phyloP scores from a whole-genome alignment of 805 yeast genomes.

The Clavispora vitiphila region DNA sequence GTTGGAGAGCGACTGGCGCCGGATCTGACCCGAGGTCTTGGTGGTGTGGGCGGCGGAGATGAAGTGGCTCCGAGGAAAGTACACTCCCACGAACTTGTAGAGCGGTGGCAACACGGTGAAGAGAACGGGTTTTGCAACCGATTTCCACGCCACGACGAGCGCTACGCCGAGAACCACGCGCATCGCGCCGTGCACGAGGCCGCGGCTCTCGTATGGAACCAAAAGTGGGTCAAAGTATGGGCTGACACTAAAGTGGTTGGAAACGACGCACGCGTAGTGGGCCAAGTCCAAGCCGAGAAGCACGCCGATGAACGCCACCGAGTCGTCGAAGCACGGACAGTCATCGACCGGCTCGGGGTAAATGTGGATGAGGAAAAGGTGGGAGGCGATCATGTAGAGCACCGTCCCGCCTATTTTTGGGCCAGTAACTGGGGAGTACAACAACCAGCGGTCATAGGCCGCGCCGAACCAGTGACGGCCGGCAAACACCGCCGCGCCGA shows the following conservation, averaged over 20 bases:
- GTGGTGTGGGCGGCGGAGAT: slow-evolving; percentile 34
- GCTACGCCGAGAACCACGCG: slow-evolving; percentile 61
- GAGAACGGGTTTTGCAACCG: slow-evolving; percentile 62
- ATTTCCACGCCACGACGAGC: slow-evolving; percentile 68
- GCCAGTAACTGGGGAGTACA: slow-evolving; percentile 19
- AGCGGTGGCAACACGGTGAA: slow-evolving; percentile 55
- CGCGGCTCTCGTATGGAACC: slow-evolving; percentile 41
- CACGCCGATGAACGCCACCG: slow-evolving; percentile 90
- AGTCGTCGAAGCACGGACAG: slow-evolving; percentile 95
- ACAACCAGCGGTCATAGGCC: slow-evolving; percentile 43
- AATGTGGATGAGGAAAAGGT: slow-evolving; percentile 49
- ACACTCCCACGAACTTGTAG: slow-evolving; percentile 38
- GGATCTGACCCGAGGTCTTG: slow-evolving; percentile 27
- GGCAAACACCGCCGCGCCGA: slow-evolving; percentile 56
- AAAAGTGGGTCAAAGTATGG: slow-evolving; percentile 25
- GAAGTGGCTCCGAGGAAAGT: slow-evolving; percentile 36
- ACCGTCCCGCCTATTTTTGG: slow-evolving; percentile 27
- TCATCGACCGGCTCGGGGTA: slow-evolving; percentile 87
- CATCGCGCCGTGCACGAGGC: slow-evolving; percentile 28
- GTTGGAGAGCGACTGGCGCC: slow-evolving; percentile 38
- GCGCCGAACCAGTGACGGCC: slow-evolving; percentile 39
- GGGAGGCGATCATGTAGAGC: slow-evolving; percentile 33
- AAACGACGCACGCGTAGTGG: slow-evolving; percentile 43
- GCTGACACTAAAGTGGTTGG: slow-evolving; percentile 22
- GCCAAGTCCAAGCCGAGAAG: slow-evolving; percentile 69